Conservation (phyloP, 192 early-diverging fungal genomes). For the Geranomyces michiganensis region DNA sequence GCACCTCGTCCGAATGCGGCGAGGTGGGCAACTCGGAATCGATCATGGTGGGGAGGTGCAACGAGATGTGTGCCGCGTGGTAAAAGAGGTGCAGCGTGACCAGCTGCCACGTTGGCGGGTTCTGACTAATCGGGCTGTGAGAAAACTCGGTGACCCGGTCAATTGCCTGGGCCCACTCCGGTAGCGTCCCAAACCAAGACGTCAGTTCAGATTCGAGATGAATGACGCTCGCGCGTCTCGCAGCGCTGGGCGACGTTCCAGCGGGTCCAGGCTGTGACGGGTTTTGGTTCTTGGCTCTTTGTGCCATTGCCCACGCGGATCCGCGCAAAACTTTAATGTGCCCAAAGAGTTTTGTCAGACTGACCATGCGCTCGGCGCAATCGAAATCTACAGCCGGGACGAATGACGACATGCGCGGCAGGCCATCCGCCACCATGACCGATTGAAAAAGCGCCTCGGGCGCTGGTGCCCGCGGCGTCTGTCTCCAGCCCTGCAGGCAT, state of each 20-base stretch:
- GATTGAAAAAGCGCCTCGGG: constrained; percentile 32
- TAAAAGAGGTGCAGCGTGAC: constrained; percentile 26
- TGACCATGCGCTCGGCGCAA: constrained; percentile 12
- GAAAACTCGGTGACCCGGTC: constrained; percentile 14
- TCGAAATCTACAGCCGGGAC: constrained; percentile 31
- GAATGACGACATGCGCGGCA: constrained; percentile 24
- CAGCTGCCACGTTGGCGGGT: constrained; percentile 33
- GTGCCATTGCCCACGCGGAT: constrained; percentile 26
- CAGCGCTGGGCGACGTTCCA: neutral
- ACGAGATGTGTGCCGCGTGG: constrained; percentile 22
- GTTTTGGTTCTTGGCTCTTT: neutral
- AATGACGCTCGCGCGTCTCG: neutral
- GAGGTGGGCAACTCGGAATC: neutral
- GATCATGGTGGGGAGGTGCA: constrained; percentile 29
- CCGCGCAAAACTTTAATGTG: constrained; percentile 18
- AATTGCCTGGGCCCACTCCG: constrained; percentile 28
- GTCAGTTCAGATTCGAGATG: constrained; percentile 14
- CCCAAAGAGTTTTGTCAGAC: constrained; percentile 17
- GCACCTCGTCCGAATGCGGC: neutral
- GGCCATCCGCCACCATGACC: constrained; percentile 4
- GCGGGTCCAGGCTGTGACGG: neutral
- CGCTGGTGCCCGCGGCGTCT: constrained; percentile 21
- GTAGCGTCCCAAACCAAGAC: constrained; percentile 17
- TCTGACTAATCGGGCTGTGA: neutral
- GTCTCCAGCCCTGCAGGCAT: constrained; percentile 20